Conservation (phyloP, 306 rosid genomes). For the Alnus rubra region DNA sequence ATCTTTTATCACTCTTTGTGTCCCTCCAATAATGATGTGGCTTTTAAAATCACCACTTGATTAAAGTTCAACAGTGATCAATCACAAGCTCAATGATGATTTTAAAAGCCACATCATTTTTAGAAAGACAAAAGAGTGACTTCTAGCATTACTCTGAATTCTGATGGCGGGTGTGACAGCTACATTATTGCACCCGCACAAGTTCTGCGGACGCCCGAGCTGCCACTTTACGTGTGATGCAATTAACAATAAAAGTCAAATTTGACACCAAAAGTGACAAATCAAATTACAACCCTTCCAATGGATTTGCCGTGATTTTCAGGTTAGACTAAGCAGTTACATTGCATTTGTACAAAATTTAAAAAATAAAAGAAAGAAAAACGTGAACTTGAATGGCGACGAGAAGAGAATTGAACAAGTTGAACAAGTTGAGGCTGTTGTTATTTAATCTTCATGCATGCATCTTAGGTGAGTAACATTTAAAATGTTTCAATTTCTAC, state of each 20-base stretch:
- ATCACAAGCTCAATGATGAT: no score
- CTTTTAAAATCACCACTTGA: no score
- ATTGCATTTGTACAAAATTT: slow-evolving; percentile 3
- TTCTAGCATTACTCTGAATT: no score
- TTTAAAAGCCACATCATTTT: no score
- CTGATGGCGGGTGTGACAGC: not conserved
- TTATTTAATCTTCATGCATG: not conserved
- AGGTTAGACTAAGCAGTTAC: not conserved
- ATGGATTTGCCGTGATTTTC: not conserved
- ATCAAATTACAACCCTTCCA: not conserved
- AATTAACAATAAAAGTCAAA: not conserved
- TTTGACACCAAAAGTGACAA: not conserved
- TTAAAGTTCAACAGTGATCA: no score
- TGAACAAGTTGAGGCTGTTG: not conserved
- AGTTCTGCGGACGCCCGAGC: not conserved
- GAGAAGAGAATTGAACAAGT: not conserved
- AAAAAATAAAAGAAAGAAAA: not conserved
- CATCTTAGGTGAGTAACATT: not conserved
- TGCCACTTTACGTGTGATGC: not conserved
- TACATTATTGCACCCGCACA: not conserved
- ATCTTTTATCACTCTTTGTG: no score
- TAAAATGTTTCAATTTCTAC: no score
- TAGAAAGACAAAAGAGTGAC: no score
- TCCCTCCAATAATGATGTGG: no score
- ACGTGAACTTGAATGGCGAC: not conserved